Conservation (phyloP, 2,329 filamentous ascomycete genomes). For the Byssoonygena ceratinophila region DNA sequence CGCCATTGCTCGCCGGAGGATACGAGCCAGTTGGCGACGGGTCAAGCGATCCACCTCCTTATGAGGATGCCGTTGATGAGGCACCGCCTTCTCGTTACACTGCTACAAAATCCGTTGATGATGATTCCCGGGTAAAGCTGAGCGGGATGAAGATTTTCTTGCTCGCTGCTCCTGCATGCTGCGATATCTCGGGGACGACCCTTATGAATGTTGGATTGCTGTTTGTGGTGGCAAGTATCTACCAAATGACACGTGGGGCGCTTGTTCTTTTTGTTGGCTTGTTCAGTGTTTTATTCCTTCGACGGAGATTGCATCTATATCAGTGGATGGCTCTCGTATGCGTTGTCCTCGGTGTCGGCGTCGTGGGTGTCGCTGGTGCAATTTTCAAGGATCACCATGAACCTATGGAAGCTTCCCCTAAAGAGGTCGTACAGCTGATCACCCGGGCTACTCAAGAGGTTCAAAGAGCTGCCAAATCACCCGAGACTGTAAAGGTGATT, state of each 20-base stretch:
- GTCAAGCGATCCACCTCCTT: conserved; percentile 31
- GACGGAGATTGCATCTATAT: conserved; percentile 67
- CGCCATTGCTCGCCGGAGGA: conserved; percentile 40
- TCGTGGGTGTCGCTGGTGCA: conserved; percentile 82
- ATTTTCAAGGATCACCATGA: conserved; percentile 56
- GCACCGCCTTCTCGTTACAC: conserved; percentile 34
- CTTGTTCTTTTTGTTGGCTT: conserved; percentile 91
- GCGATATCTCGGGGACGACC: conserved; percentile 89
- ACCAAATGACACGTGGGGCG: conserved; percentile 95
- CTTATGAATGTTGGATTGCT: conserved; percentile 94
- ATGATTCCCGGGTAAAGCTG: conserved; percentile 51
- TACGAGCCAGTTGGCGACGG: conserved; percentile 55
- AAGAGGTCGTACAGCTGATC: conserved; percentile 23
- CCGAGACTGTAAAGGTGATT: conserved; percentile 57
- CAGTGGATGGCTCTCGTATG: conserved; percentile 85
- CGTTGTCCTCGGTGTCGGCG: conserved; percentile 74
- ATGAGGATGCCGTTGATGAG: conserved; percentile 38
- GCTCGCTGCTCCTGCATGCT: conserved; percentile 75
- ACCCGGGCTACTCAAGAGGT: conserved; percentile 36
- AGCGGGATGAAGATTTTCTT: conserved; percentile 61
- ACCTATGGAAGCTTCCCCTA: conserved; percentile 21
- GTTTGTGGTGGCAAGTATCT: conserved; percentile 90
- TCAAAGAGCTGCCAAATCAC: conserved; percentile 35
- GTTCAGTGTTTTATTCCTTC: conserved; percentile 86
- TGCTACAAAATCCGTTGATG: conserved; percentile 44